A percentile compares a stretch with the other conserved stretches of the same genome.
Conservation (phyloP, 768 basidiomycete genomes). For the Tricholoma terreum region DNA sequence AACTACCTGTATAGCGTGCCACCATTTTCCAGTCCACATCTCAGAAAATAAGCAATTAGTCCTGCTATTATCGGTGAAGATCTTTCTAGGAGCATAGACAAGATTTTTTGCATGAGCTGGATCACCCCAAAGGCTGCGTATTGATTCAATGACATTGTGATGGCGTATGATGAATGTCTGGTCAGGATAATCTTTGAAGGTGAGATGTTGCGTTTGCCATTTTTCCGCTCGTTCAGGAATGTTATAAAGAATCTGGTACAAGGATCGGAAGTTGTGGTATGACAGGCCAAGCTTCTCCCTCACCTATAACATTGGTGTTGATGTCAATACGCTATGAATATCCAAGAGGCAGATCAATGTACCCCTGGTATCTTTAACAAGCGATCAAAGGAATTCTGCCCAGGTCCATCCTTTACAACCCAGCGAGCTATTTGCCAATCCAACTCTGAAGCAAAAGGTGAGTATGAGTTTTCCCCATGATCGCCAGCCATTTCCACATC, state of each 20-base stretch:
- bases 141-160: conserved; percentile 33
- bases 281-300: conserved; percentile 24
- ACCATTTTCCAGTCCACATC: conserved; percentile 49
- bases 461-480: conserved; percentile 3
- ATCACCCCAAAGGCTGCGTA: conserved; percentile 32
- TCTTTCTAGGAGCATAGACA: conserved; percentile 33
- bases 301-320: conserved; percentile 10
- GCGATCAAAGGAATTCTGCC: conserved; percentile 24
- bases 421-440: conserved; percentile 28
- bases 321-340: no score
- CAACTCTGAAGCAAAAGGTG: conserved; percentile 22
- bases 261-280: conserved; percentile 18
- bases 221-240: conserved; percentile 16
- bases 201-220: conserved; percentile 9
- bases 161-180: conserved; percentile 17
- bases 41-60: conserved; percentile 32
- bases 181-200: conserved; percentile 20
- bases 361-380: no score
- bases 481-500: conserved; percentile 7
- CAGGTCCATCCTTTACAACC: conserved; percentile 23
- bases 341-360: no score
- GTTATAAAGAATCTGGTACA: conserved; percentile 28
- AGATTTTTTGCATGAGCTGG: conserved; percentile 29
- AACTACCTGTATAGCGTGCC: conserved; percentile 47
- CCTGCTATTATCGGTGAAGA: conserved; percentile 28